A percentile compares a stretch with the other conserved stretches of the same genome.
Conservation (phyloP, 257 asterid genomes). For the Nicotiana obtusifolia region DNA sequence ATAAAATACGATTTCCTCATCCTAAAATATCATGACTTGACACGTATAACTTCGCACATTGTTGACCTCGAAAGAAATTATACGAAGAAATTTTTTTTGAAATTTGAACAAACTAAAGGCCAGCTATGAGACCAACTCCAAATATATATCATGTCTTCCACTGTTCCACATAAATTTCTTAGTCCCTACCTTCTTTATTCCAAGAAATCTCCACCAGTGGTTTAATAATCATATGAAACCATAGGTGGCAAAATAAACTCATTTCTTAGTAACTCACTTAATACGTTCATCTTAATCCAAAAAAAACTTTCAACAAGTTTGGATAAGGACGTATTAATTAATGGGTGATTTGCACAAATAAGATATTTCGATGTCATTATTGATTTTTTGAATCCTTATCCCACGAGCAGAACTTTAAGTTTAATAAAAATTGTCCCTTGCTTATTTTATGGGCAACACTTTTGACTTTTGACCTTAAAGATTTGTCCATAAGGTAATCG, state of each 20-base stretch:
- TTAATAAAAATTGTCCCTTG: no score
- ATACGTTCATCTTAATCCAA: not conserved
- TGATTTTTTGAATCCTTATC: no score
- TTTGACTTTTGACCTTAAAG: no score
- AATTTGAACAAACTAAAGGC: not conserved
- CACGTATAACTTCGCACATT: not conserved
- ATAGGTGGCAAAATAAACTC: not conserved
- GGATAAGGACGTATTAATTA: no score
- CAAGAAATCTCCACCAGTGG: not conserved
- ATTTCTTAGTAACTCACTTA: not conserved
- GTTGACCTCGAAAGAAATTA: not conserved
- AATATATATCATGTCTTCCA: not conserved
- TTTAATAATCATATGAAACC: not conserved
- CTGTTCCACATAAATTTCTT: not conserved
- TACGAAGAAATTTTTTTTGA: not conserved
- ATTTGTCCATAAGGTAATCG: no score
- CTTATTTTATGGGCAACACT: no score
- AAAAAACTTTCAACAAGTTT: not conserved
- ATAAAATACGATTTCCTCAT: not conserved
- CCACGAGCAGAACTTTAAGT: no score
- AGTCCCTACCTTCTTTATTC: not conserved
- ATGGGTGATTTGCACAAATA: no score
- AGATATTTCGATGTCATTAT: no score
- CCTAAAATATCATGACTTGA: not conserved
- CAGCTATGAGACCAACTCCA: not conserved